Base-by-base conservation (phyloP, 495 filamentous ascomycete genomes). In the Penicillium longicatenatum region DNA sequence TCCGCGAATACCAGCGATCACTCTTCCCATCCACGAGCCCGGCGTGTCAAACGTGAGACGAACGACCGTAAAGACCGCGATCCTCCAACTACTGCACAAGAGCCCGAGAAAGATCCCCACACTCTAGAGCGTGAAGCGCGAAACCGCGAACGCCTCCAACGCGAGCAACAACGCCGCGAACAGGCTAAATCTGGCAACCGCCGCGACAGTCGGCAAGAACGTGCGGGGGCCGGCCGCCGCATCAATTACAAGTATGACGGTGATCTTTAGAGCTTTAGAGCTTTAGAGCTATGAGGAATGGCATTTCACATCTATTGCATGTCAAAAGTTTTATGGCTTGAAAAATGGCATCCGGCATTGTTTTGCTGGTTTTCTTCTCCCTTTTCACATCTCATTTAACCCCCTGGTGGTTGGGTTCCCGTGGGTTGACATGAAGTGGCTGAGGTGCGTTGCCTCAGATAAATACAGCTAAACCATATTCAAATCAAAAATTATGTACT, bases 51-150 rank as follows among this genome's bases (percentile, higher is more conserved):
- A 57, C 75, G 69, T 17, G 65, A 50, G 4, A 9, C 55, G 6
- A 69, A 75, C 12, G 67, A 74, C n/a, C 64, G 30, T 9, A 64
- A 50, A n/a, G 51, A 58, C 48, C 67, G 37, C 31, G 35, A 31
- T 7, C 61, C 64, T 39, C 39, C 52, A 4, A n/a, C 65, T 0
- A 24, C 51, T 4, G 50, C 14, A 20, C 14, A 69, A 17, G 78
- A 77, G 9, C 76, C 78, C 0, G 74, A 75, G 12, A 78, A 82
- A 60, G 88, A 96, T 66, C 85, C 87, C 0, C 86, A 93, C 63
- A 87, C 88, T 0, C 74, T 87, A 1, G 91, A 93, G 65, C 86
- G 91, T 16, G 89, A 91, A 67, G 85, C 85, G 12, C 80, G 89
- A 14, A 86, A 92, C 57, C 79, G 88, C 11, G 91, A 93, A 67